phyloP scores from a whole-genome alignment of 2,329 filamentous ascomycete species.

The Leptographium radiaticola region DNA sequence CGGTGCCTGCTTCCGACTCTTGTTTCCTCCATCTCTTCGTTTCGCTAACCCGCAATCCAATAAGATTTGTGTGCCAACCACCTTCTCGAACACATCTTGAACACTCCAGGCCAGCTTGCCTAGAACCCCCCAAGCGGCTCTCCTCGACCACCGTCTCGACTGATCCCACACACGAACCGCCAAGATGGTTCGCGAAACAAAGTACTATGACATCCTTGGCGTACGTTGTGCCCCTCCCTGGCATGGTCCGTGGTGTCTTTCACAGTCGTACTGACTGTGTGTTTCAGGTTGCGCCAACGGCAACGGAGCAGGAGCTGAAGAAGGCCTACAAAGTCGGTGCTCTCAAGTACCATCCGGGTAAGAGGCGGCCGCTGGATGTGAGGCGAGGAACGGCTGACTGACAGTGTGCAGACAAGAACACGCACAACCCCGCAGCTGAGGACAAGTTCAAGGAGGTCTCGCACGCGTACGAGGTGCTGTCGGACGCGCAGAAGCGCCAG shows the following conservation, averaged over 20 bases:
- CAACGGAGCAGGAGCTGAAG: constrained; percentile 78
- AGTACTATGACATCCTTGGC: constrained; percentile 66
- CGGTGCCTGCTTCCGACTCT: too few species aligned
- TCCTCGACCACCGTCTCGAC: background rate
- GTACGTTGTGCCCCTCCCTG: constrained; percentile 31
- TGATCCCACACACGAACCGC: constrained; percentile 1
- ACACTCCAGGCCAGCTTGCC: too few species aligned
- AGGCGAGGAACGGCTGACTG: constrained; percentile 5
- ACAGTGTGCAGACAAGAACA: constrained; percentile 69
- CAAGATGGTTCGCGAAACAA: constrained; percentile 68
- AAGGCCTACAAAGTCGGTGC: constrained; percentile 78
- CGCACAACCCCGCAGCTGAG: constrained; percentile 80
- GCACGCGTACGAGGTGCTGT: constrained; percentile 89
- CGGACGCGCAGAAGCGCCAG: constrained; percentile 79
- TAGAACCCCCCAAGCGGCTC: background rate
- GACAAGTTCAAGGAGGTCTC: constrained; percentile 99
- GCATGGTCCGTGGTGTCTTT: background rate
- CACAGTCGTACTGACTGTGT: constrained; percentile 9
- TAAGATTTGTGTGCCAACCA: too few species aligned
- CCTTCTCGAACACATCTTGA: too few species aligned
- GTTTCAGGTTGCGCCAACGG: constrained; percentile 58
- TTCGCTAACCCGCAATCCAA: too few species aligned
- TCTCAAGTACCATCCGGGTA: constrained; percentile 75
- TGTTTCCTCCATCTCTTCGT: too few species aligned
- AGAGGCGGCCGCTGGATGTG: background rate